Percentiles rank a stretch among this genome's conserved stretches.
Conservation (phyloP, 202 grass and related monocot genomes). For the Schoenoplectus tabernaemontani region DNA sequence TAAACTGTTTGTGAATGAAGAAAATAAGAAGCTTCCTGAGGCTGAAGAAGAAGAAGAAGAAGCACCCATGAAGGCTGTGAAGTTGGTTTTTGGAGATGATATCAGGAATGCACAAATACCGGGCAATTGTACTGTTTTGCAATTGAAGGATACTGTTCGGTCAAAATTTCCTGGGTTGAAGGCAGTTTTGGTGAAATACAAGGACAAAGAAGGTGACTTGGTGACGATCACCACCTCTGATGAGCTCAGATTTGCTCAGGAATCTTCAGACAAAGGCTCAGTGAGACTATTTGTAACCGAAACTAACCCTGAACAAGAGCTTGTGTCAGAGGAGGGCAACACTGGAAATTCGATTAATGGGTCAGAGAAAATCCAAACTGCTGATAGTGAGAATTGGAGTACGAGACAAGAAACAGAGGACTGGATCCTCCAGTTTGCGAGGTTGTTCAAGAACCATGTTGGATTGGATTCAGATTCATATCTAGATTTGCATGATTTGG, state of each 20-base stretch:
- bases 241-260: constrained; percentile 62
- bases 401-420: constrained; percentile 34
- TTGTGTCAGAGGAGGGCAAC: constrained; percentile 34
- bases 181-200: constrained; percentile 64
- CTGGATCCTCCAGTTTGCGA: constrained; percentile 76
- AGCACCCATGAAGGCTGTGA: constrained; percentile 42
- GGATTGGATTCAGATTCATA: constrained; percentile 65
- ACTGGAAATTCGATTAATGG: constrained; percentile 10
- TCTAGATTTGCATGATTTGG: constrained; percentile 58
- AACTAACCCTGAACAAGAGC: constrained; percentile 50
- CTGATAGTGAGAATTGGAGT: constrained; percentile 37
- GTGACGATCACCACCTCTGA: constrained; percentile 72
- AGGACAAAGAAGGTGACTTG: constrained; percentile 69
- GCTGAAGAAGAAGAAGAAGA: constrained; percentile 26
- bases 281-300: constrained; percentile 50
- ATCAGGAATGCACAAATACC: constrained; percentile 63
- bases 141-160: constrained; percentile 49
- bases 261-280: constrained; percentile 41
- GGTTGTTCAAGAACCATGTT: constrained; percentile 61
- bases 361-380: constrained; percentile 29
- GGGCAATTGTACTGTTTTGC: constrained; percentile 42
- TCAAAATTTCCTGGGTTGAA: constrained; percentile 64
- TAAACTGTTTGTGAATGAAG: constrained; percentile 17
- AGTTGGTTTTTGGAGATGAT: constrained; percentile 68
- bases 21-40: constrained; percentile 17